Evolutionary conservation across 306 rosid genomes (phyloP).

Genomic region (Trifolium fragiferum): DNA sequence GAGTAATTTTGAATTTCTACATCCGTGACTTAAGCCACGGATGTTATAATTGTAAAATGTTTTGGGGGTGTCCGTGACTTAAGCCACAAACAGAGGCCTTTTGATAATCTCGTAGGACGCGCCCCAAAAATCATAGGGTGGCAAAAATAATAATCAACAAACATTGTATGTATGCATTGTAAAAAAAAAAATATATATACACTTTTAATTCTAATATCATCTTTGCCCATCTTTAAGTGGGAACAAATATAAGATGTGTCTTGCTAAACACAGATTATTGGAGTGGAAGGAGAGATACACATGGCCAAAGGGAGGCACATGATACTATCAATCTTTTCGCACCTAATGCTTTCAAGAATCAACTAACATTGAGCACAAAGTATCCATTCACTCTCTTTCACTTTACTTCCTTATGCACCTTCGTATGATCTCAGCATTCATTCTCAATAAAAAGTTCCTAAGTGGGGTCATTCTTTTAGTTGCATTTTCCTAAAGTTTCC

Average conservation of each 20-base stretch:
- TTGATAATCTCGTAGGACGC: no score
- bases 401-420: constrained; percentile 38
- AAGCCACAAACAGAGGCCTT: no score
- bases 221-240: background rate
- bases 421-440: constrained; percentile 7
- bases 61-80: no score
- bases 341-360: constrained; percentile 18
- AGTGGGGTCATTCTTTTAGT: constrained; percentile 15
- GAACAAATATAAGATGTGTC: background rate
- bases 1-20: no score
- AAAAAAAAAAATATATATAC: no score
- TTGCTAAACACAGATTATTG: constrained; percentile 21
- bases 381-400: constrained; percentile 27
- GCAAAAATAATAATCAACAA: no score
- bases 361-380: constrained; percentile 8
- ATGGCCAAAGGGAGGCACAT: constrained; percentile 33
- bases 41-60: no score
- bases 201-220: background rate
- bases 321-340: background rate
- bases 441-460: constrained; percentile 19
- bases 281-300: constrained; percentile 33
- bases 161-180: no score
- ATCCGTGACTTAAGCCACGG: no score
- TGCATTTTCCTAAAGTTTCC: constrained; percentile 34
- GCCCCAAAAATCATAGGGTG: no score